Base-by-base conservation (phyloP, 1,284 basidiomycete genomes). In the Coriolopsis trogii region DNA sequence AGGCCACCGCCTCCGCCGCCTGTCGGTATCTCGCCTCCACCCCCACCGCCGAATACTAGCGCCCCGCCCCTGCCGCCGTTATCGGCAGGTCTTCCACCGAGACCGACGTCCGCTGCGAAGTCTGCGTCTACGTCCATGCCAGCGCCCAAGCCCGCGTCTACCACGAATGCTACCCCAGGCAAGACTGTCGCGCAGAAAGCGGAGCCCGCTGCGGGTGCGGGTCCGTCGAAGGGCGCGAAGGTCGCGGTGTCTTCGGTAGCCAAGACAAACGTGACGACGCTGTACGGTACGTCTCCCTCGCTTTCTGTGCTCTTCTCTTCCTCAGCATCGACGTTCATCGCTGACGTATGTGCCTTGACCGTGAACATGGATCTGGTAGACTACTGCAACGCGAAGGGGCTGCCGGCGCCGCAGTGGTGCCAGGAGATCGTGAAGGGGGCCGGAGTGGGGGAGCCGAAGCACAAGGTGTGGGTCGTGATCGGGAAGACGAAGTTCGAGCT, bases 401-500 rank as follows among this genome's bases (percentile, higher is more conserved):
- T 64, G 13, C 55, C 59, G 3, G 40, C 33, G 4, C 75, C 77
- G 0, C 65, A 63, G 47, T 73, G 76, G 49, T 64, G 63, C 38
- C 59, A 71, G 24, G 61, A 63, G 47, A 53, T 61, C 16, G 49
- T 59, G 12, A 55, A 55, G 36, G 60, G 46, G 15, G 38, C 46
- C 4, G 37, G n/a, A 6, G 21, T 16, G 39, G 63, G 58, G 38
- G 51, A 53, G 23, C 53, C 46, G 38, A 61, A 56, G 39, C 70
- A 68, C 55, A 70, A 68, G 31, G 73, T 75, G 6, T 79, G 76
- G 76, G 66, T 78, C 16, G 63, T 74, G 38, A 63, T 78, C 38
- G 76, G 71, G 8, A 66, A 64, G 49, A 72, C 74, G 51, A 65
- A 67, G 41, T 65, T 73, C 45, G 76, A 78, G 58, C 64, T 78